Evolutionary conservation across 352 stramenopile species (phyloP), one percentile per base, ranked within the genome.

Genomic region (Globisporangium paroecandrum): DNA sequence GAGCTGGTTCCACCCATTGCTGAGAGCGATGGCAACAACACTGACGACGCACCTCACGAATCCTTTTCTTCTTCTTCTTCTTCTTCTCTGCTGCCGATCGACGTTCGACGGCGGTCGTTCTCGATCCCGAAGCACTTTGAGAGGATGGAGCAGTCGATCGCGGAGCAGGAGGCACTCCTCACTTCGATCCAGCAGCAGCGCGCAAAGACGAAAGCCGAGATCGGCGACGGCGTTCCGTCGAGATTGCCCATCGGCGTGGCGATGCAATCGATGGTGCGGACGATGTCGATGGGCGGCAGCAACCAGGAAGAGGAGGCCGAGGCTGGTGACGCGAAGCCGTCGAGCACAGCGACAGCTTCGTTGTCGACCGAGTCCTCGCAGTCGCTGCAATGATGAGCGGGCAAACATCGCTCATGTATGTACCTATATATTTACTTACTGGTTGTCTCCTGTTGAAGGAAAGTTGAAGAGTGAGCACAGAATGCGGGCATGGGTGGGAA

Each of bases 171-270:
- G 56, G 75, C 74, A 27, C 65, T 91, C 57, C 75, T 92, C 53
- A 78, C 72, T 20, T 81, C 78, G 36, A 88, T 91, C 58, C 57
- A 85, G n/a, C 68, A 81, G 47, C 76, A 89, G 64, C 78, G 75
- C n/a, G 77, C 74, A n/a, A 85, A 87, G 63, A 68, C 79, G 18
- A 66, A 64, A n/a, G 34, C 66, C 32, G 29, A 62, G 56, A 53
- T 34, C 46, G 22, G 22, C 49, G 22, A 56, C 22, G 38, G 38
- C 38, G 58, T 2, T 25, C 51, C 9, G 58, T 51, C 64, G 61
- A 61, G 62, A 13, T 58, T 69, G 38, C 58, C 68, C 38, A 70
- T 73, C 29, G 58, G 59, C 77, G 70, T 63, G 69, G 60, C 64
- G 24, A 59, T 60, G 60, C 71, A 64, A 15, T 64, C 62, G 9